phyloP scores from a whole-genome alignment of 768 basidiomycete genomes.

The Boletus sp. region DNA sequence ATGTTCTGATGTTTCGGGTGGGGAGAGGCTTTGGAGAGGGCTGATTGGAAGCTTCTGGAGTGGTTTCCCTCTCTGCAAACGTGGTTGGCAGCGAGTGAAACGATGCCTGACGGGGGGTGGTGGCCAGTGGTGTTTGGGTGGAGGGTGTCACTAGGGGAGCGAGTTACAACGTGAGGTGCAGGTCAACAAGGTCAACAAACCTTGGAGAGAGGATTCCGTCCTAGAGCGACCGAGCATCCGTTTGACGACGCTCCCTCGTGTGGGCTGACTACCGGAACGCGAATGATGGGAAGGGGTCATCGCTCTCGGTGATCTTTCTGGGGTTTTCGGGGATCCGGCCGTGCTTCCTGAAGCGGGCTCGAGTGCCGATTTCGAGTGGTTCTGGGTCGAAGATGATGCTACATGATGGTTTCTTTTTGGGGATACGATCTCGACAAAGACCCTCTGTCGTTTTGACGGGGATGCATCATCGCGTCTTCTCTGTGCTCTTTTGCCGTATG shows the following conservation, averaged over 20 bases:
- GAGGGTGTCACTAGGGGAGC: conserved; percentile 3
- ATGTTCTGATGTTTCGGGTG: conserved; percentile 55
- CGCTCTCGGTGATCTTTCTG: conserved; percentile 30
- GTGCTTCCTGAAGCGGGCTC: not conserved
- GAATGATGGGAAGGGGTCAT: conserved; percentile 12
- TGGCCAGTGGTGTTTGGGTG: not conserved
- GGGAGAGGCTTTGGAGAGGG: conserved; percentile 27
- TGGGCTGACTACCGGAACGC: conserved; percentile 26
- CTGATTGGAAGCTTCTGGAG: conserved; percentile 25
- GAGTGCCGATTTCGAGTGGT: too few species aligned
- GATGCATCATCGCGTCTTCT: conserved; percentile 7
- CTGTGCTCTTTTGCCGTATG: conserved; percentile 33
- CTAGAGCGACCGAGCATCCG: conserved; percentile 72
- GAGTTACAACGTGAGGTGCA: not conserved
- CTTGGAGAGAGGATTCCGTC: conserved; percentile 55
- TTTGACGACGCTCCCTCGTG: conserved; percentile 49
- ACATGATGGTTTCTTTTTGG: not conserved
- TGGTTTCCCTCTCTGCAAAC: conserved; percentile 24
- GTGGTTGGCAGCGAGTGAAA: conserved; percentile 23
- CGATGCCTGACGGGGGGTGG: conserved; percentile 21
- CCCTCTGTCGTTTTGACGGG: conserved; percentile 29
- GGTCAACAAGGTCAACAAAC: not conserved
- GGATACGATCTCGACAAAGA: conserved; percentile 31
- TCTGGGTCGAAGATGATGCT: too few species aligned
- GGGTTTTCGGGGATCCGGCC: conserved; percentile 8